Evolutionary conservation across 2,329 filamentous ascomycete species (phyloP).

Genomic region (Lasiodiplodia hormozganensis): DNA sequence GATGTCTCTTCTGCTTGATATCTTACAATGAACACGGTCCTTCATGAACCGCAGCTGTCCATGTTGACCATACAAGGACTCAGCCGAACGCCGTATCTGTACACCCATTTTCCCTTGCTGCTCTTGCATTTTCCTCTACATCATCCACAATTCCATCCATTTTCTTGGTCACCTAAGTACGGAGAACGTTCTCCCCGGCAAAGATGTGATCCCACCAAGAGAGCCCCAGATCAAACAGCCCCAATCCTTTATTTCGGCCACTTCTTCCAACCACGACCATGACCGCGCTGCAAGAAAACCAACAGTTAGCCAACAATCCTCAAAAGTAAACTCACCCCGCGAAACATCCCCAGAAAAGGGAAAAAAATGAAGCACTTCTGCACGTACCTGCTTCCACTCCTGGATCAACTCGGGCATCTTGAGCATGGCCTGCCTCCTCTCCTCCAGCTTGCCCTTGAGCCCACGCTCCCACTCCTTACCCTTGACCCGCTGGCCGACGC

Average conservation of each 20-base stretch:
- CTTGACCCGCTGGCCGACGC: slow-evolving; percentile 92
- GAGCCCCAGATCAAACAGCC: not conserved
- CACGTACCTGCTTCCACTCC: slow-evolving; percentile 86
- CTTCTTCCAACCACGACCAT: slow-evolving; percentile 77
- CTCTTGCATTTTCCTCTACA: not conserved
- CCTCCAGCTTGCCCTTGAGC: slow-evolving; percentile 82
- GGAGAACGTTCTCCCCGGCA: not conserved
- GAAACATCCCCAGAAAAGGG: not conserved
- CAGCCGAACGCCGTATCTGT: slow-evolving; percentile 18
- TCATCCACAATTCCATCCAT: not conserved
- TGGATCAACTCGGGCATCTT: slow-evolving; percentile 92
- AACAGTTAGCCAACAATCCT: slow-evolving; percentile 44
- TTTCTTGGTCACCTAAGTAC: not conserved
- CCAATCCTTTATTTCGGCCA: slow-evolving; percentile 64
- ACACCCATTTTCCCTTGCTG: slow-evolving; percentile 6
- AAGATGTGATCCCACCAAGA: not conserved
- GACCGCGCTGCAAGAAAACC: slow-evolving; percentile 62
- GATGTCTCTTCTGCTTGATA: slow-evolving; percentile 12
- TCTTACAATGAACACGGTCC: not conserved
- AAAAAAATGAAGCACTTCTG: not conserved
- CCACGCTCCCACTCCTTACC: slow-evolving; percentile 92
- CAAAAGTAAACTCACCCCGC: slow-evolving; percentile 23
- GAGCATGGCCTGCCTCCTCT: slow-evolving; percentile 89
- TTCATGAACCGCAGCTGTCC: not conserved
- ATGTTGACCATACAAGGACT: not conserved